Evolutionary conservation across 192 early-diverging fungal species (phyloP), one percentile per base, ranked within the genome.

Genomic region (Haplosporangium gracile): DNA sequence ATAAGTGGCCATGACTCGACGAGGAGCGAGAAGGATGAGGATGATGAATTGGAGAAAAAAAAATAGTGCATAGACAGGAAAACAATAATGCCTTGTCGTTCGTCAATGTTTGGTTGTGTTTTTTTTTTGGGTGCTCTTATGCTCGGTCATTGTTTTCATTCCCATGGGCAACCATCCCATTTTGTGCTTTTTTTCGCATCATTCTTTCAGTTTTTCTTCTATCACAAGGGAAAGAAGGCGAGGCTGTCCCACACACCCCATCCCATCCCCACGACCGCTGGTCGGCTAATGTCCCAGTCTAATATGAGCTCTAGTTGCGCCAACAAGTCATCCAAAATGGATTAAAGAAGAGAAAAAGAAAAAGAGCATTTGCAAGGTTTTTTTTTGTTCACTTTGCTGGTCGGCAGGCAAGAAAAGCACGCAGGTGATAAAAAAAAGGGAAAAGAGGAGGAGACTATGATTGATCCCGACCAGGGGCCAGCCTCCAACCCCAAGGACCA

Each of bases 81-180:
- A 45, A 45, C 43, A 45, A 45, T 45, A 51, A 51, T 51, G 49
- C 49, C 49, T 51, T 51, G 49, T 18, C 60, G 29, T 29, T 65
- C 29, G 26, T 32, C 60, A 65, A 65, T 32, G 60, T 65, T 29
- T 32, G 29, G 11, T 65, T 15, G 9, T 63, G 0, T 29, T 29
- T 60, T 63, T 65, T 60, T 60, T 57, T 60, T 60, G 29, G 29
- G 60, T 29, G 60, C 60, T 65, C 60, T 65, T 29, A 65, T 65
- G 60, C 60, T 32, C 29, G 60, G 60, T 65, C 60, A 65, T 65
- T 65, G 60, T 32, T 65, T 32, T 26, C 60, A 65, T 65, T 65
- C 60, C 60, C 60, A 65, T 65, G 60, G 60, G 29, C 29, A 51
- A 51, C 20, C 15, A 20, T 11, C 42, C 42, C 42, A 7, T 11